Conservation (phyloP, 352 stramenopile genomes). For the Phytophthora constricta region DNA sequence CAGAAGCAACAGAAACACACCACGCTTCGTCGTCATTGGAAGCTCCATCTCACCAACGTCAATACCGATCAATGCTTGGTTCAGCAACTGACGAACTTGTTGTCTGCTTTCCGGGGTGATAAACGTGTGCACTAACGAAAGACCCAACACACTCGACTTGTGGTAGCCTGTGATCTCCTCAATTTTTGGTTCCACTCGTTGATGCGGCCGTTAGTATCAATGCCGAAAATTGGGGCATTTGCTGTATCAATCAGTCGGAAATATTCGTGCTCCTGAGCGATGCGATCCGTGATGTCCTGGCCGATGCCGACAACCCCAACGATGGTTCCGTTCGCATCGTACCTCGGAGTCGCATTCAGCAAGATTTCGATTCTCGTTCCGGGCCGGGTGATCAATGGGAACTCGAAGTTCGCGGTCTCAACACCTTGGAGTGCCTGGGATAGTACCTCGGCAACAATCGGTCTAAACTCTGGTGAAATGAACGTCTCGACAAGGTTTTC, state of each 20-base stretch:
- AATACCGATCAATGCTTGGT: slow-evolving; percentile 78
- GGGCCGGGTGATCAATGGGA: slow-evolving; percentile 41
- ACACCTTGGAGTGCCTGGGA: slow-evolving; percentile 70
- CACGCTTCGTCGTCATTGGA: slow-evolving; percentile 77
- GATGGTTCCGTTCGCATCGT: slow-evolving; percentile 63
- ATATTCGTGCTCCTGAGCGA: slow-evolving; percentile 34
- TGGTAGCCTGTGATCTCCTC: slow-evolving; percentile 79
- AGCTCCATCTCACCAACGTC: slow-evolving; percentile 86
- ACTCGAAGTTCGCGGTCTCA: slow-evolving; percentile 43
- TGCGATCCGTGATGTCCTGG: slow-evolving; percentile 31
- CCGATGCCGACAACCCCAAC: slow-evolving; percentile 60
- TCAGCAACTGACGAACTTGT: slow-evolving; percentile 68
- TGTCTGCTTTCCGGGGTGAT: slow-evolving; percentile 68
- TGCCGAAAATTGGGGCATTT: slow-evolving; percentile 86
- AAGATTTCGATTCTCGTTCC: slow-evolving; percentile 74
- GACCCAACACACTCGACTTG: slow-evolving; percentile 62
- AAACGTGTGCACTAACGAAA: slow-evolving; percentile 79
- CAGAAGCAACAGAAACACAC: slow-evolving; percentile 61
- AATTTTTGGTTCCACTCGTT: slow-evolving; percentile 82
- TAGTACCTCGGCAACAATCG: slow-evolving; percentile 70
- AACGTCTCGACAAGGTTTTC: slow-evolving; percentile 87
- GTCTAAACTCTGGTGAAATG: slow-evolving; percentile 74
- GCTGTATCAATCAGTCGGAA: slow-evolving; percentile 69
- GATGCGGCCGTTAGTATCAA: slow-evolving; percentile 66
- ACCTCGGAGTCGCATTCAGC: slow-evolving; percentile 58